phyloP scores from a whole-genome alignment of 192 early-diverging fungal species.

The Coemansia sp. region DNA sequence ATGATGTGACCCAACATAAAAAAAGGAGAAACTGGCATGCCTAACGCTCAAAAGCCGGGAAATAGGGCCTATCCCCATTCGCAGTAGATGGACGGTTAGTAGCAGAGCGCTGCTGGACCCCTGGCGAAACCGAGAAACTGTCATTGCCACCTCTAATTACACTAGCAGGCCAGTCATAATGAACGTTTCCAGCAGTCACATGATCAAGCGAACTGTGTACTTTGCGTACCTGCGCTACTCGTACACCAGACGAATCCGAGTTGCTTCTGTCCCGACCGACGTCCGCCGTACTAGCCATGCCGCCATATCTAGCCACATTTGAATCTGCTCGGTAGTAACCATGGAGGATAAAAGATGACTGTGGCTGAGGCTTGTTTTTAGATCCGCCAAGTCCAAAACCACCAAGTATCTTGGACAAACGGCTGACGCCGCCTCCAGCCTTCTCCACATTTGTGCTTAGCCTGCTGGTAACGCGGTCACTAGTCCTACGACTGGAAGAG shows the following conservation, averaged over 20 bases:
- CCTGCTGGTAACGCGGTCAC: background rate
- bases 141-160: background rate
- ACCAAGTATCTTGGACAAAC: conserved; percentile 22
- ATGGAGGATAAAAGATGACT: conserved; percentile 4
- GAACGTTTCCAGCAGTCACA: background rate
- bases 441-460: background rate
- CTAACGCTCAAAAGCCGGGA: background rate
- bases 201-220: conserved; percentile 29
- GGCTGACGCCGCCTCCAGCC: conserved; percentile 6
- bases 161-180: background rate
- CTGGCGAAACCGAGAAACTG: background rate
- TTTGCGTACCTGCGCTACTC: conserved; percentile 20
- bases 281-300: conserved; percentile 14
- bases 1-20: background rate
- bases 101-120: background rate
- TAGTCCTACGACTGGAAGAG: background rate
- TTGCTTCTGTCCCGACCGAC: conserved; percentile 30
- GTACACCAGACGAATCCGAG: conserved; percentile 23
- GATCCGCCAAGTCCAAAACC: conserved; percentile 23
- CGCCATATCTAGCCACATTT: background rate
- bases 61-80: background rate
- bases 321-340: background rate
- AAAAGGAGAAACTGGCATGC: background rate
- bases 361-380: conserved; percentile 4
- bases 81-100: background rate